Evolutionary conservation across 306 rosid genomes (phyloP).

Genomic region (Cyamopsis tetragonoloba): DNA sequence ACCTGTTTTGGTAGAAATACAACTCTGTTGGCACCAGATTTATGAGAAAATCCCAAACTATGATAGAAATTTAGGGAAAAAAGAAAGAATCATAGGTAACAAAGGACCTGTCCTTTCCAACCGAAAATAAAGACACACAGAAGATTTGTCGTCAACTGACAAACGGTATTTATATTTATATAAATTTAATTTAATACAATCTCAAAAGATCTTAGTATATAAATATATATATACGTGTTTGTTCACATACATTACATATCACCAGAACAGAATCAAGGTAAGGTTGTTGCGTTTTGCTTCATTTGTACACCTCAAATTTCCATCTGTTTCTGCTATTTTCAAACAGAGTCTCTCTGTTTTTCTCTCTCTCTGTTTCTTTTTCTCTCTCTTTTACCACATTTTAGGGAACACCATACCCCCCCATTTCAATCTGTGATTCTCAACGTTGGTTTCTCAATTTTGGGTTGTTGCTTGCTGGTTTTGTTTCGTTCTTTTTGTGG

Average conservation of each 20-base stretch:
- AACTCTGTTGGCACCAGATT: not conserved
- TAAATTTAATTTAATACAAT: not conserved
- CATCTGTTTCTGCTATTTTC: not conserved
- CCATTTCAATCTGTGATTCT: conserved; percentile 13
- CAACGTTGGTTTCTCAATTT: not conserved
- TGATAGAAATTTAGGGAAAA: too few relatives aligned
- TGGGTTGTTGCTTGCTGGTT: not conserved
- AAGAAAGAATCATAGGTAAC: too few relatives aligned
- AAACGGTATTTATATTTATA: not conserved
- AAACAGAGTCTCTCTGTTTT: not conserved
- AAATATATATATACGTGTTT: too few relatives aligned
- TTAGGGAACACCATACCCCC: conserved; percentile 26
- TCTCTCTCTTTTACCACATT: conserved; percentile 19
- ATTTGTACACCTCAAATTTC: not conserved
- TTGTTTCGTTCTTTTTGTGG: not conserved
- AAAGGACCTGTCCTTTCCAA: conserved; percentile 3
- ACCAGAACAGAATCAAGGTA: not conserved
- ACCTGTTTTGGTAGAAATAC: not conserved
- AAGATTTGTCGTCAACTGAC: conserved; percentile 20
- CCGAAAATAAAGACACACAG: not conserved
- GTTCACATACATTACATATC: too few relatives aligned
- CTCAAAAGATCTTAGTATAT: not conserved
- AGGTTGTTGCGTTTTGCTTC: not conserved
- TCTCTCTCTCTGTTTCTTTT: not conserved
- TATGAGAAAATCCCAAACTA: not conserved